Percentiles rank a stretch among this genome's conserved stretches.
Conservation (phyloP, 1,284 basidiomycete species). For the Ustilago hordei region DNA sequence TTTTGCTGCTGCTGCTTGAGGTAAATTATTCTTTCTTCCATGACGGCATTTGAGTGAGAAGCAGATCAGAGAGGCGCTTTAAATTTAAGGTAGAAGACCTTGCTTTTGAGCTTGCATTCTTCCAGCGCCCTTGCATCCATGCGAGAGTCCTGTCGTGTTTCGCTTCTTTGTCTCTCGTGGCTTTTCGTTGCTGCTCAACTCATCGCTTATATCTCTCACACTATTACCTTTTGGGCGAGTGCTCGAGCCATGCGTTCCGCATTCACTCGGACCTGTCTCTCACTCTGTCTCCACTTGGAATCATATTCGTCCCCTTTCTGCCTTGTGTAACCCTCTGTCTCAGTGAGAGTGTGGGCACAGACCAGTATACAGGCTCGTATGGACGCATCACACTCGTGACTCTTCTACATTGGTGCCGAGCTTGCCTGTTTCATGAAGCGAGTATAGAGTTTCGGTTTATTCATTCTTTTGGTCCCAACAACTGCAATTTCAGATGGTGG, state of each 20-base stretch:
- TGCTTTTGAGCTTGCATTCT: neutral
- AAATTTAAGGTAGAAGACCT: neutral
- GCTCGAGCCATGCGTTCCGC: slow-evolving; percentile 1
- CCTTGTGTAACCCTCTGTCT: neutral
- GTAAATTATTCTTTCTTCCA: no score
- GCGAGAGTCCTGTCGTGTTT: neutral
- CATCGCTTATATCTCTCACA: neutral
- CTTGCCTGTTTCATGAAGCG: neutral
- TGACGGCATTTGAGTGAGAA: neutral
- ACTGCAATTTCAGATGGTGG: neutral
- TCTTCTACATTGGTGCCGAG: neutral
- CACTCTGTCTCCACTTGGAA: neutral
- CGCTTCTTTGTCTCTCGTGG: neutral
- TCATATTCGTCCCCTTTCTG: neutral
- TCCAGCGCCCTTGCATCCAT: neutral
- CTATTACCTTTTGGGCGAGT: neutral
- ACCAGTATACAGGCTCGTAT: neutral
- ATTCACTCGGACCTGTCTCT: neutral
- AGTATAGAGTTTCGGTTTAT: neutral
- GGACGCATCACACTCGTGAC: neutral
- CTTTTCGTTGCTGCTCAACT: neutral
- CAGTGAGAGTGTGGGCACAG: neutral
- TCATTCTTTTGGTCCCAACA: neutral
- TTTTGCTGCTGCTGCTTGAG: no score
- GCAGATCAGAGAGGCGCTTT: slow-evolving; percentile 4